Conservation (phyloP, 2,329 filamentous ascomycete genomes). For the Aspergillus sp. region DNA sequence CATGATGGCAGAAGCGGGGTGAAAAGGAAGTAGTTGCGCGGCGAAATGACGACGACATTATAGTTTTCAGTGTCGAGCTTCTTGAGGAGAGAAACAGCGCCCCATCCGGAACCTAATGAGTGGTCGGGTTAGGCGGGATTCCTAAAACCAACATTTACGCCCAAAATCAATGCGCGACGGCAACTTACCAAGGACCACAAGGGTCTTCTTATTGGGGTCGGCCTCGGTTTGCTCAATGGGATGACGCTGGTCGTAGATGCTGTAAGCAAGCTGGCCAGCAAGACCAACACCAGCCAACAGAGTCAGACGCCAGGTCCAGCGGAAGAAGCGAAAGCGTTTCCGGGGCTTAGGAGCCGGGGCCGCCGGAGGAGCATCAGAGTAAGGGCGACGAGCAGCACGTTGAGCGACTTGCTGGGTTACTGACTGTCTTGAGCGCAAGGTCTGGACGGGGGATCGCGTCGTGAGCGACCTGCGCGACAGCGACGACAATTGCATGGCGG, state of each 20-base stretch:
- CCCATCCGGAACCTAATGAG: slow-evolving; percentile 87
- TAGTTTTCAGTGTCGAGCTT: slow-evolving; percentile 99
- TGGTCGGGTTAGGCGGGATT: background rate
- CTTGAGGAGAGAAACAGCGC: slow-evolving; percentile 92
- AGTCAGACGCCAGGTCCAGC: slow-evolving; percentile 79
- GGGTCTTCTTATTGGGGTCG: slow-evolving; percentile 91
- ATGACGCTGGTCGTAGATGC: slow-evolving; percentile 78
- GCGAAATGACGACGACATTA: slow-evolving; percentile 96
- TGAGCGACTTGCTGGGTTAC: slow-evolving; percentile 24
- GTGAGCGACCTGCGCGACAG: slow-evolving; percentile 39
- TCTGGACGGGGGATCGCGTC: slow-evolving; percentile 24
- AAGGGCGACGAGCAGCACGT: slow-evolving; percentile 46
- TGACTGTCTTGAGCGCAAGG: slow-evolving; percentile 27
- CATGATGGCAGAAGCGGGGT: slow-evolving; percentile 95
- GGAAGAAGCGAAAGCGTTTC: slow-evolving; percentile 68
- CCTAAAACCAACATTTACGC: background rate
- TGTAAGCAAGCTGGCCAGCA: slow-evolving; percentile 72
- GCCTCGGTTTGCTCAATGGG: slow-evolving; percentile 75
- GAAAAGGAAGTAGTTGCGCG: slow-evolving; percentile 99
- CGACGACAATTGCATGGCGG: slow-evolving; percentile 35
- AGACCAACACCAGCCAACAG: slow-evolving; percentile 72
- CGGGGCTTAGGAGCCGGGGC: slow-evolving; percentile 43
- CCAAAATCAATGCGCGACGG: background rate
- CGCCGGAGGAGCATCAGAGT: slow-evolving; percentile 52
- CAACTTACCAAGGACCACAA: slow-evolving; percentile 82